phyloP scores from a whole-genome alignment of 1,284 basidiomycete species.

The Austroboletus rostrupii region DNA sequence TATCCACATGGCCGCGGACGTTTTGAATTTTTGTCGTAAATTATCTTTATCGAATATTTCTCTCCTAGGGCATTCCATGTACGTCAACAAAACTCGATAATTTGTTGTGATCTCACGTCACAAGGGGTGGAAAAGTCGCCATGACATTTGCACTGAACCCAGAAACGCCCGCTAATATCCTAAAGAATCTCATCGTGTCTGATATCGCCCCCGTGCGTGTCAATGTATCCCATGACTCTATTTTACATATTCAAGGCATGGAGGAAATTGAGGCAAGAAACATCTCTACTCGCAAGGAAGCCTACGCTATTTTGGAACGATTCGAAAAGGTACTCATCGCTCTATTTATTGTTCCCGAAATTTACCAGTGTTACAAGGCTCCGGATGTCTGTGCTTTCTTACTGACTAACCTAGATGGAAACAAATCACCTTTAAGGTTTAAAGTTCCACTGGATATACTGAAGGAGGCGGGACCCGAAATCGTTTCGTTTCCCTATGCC shows the following conservation, averaged over 20 bases:
- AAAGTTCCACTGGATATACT: slow-evolving; percentile 71
- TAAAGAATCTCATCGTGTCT: slow-evolving; percentile 70
- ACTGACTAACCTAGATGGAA: slow-evolving; percentile 68
- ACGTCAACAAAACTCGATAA: slow-evolving; percentile 21
- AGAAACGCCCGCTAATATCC: slow-evolving; percentile 40
- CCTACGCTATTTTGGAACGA: slow-evolving; percentile 57
- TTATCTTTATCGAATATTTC: slow-evolving; percentile 57
- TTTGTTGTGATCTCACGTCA: slow-evolving; percentile 4
- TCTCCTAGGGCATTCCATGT: slow-evolving; percentile 86
- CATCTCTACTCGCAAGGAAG: slow-evolving; percentile 59
- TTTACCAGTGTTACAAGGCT: slow-evolving; percentile 45
- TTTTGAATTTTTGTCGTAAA: slow-evolving; percentile 55
- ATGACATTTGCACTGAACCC: slow-evolving; percentile 73
- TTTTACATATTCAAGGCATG: slow-evolving; percentile 69
- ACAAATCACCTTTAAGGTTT: slow-evolving; percentile 50
- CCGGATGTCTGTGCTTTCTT: slow-evolving; percentile 71
- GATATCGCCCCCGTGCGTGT: slow-evolving; percentile 77
- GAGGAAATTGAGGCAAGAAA: slow-evolving; percentile 54
- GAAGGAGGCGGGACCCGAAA: slow-evolving; percentile 52
- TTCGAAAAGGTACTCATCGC: slow-evolving; percentile 51
- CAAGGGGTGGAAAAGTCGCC: slow-evolving; percentile 84
- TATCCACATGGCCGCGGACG: slow-evolving; percentile 66
- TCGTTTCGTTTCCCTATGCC: slow-evolving; percentile 75
- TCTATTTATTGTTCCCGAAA: background rate
- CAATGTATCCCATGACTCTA: slow-evolving; percentile 61